phyloP scores from a whole-genome alignment of 148 eudicot genomes.

The Tetragonia tetragonoides region DNA sequence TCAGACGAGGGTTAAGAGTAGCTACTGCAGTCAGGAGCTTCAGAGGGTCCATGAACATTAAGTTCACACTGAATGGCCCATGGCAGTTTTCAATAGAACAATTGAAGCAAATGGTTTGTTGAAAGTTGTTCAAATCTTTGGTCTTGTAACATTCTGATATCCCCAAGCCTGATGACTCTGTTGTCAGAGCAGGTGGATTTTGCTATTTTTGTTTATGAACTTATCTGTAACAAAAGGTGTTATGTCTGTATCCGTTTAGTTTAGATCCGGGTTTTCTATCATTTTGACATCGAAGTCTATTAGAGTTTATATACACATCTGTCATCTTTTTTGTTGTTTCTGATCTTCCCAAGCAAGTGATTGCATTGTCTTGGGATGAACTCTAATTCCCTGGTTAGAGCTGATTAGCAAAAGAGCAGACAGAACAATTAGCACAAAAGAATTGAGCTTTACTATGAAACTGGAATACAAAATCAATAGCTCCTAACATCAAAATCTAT shows the following conservation, averaged over 20 bases:
- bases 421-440: neutral
- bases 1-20: neutral
- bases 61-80: too few species aligned
- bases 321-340: neutral
- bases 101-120: neutral
- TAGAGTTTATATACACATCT: too few species aligned
- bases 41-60: too few species aligned
- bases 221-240: too few species aligned
- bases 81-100: neutral
- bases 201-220: too few species aligned
- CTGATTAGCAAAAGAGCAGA: neutral
- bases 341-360: too few species aligned
- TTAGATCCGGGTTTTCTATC: too few species aligned
- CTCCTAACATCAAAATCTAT: neutral
- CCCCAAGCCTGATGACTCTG: too few species aligned
- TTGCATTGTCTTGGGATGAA: neutral
- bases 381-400: neutral
- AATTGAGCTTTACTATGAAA: neutral
- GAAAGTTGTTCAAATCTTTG: neutral
- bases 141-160: neutral
- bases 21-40: neutral
- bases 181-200: too few species aligned
- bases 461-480: neutral
- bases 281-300: too few species aligned
- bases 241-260: too few species aligned